Conservation (phyloP, 2,329 filamentous ascomycete species). For the Coniochaeta hoffmannii region DNA sequence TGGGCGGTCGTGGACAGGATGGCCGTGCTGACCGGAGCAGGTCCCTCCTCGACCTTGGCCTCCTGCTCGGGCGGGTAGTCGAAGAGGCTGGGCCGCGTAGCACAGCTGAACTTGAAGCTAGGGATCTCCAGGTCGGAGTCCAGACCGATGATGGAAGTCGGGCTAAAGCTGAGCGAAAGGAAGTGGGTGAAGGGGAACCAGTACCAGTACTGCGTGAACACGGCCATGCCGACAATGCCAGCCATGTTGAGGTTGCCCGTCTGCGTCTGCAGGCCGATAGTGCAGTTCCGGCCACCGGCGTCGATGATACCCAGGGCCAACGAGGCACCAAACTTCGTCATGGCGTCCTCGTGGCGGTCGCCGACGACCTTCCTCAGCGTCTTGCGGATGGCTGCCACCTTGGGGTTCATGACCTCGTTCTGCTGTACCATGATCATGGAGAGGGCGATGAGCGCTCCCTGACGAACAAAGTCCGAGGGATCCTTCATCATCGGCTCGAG, state of each 20-base stretch:
- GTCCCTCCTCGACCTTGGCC: constrained; percentile 87
- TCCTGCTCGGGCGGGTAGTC: constrained; percentile 97
- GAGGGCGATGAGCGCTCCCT: constrained; percentile 88
- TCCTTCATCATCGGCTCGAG: constrained; percentile 99
- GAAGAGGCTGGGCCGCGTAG: constrained; percentile 88
- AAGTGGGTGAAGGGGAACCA: constrained; percentile 99
- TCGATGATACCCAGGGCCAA: constrained; percentile 95
- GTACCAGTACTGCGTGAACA: constrained; percentile 99
- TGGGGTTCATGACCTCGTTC: constrained; percentile 97
- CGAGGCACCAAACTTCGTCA: constrained; percentile 97
- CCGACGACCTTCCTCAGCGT: constrained; percentile 88
- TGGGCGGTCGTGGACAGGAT: constrained; percentile 95
- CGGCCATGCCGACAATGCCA: constrained; percentile 93
- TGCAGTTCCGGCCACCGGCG: constrained; percentile 95
- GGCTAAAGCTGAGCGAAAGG: constrained; percentile 91
- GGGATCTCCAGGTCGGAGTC: constrained; percentile 92
- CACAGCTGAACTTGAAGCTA: constrained; percentile 91
- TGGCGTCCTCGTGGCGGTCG: constrained; percentile 95
- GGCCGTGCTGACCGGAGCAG: constrained; percentile 88
- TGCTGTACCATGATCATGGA: constrained; percentile 99
- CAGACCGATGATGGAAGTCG: constrained; percentile 89
- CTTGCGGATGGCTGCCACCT: constrained; percentile 85
- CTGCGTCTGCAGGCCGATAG: constrained; percentile 93
- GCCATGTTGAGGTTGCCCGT: constrained; percentile 99
- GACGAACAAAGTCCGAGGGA: constrained; percentile 94